A percentile compares a stretch with the other conserved stretches of the same genome.
phyloP scores from a whole-genome alignment of 345 rosid species.

The Pelargonium nanum region DNA sequence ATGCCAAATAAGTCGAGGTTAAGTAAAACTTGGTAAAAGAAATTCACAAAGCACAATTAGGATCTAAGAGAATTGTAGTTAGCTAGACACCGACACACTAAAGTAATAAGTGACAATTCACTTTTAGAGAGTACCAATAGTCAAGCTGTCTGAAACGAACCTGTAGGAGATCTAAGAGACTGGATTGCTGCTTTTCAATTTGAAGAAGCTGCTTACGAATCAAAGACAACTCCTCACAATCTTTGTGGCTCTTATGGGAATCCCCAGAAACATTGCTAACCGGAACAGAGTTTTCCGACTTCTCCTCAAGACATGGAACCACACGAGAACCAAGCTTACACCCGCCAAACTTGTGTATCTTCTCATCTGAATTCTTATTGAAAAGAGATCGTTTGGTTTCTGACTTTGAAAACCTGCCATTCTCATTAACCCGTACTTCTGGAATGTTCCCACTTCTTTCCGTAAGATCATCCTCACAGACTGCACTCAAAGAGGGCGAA shows the following conservation, averaged over 20 bases:
- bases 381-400: constrained; percentile 39
- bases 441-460: constrained; percentile 20
- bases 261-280: constrained; percentile 37
- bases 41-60: not conserved
- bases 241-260: constrained; percentile 51
- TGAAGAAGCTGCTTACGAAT: constrained; percentile 82
- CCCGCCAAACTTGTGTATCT: constrained; percentile 37
- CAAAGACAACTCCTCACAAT: constrained; percentile 54
- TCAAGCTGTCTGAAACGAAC: constrained; percentile 30
- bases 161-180: constrained; percentile 81
- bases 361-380: constrained; percentile 39
- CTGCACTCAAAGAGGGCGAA: constrained; percentile 19
- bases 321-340: constrained; percentile 50
- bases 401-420: constrained; percentile 21
- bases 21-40: no score
- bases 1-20: no score
- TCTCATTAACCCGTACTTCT: constrained; percentile 17
- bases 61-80: not conserved
- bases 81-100: not conserved
- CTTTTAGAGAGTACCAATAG: constrained; percentile 9
- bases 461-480: constrained; percentile 19
- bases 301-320: constrained; percentile 38
- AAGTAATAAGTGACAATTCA: not conserved
- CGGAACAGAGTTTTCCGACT: constrained; percentile 18
- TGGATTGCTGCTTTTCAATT: constrained; percentile 89